Base-by-base conservation (phyloP, 2,329 filamentous ascomycete genomes). In the Fusarium buxicola region DNA sequence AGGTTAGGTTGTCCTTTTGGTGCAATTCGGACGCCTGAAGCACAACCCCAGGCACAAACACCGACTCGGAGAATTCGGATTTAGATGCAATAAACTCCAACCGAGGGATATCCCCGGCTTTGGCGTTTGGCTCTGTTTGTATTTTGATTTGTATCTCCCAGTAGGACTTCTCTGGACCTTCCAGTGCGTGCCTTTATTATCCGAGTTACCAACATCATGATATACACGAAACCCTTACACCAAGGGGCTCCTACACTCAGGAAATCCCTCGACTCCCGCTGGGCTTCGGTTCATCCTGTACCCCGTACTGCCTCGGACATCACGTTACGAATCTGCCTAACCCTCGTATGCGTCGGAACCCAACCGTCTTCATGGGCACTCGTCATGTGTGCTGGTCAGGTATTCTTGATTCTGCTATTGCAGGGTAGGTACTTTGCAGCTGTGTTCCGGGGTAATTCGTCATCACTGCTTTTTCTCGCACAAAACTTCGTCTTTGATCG, bases 401-500 rank as follows among this genome's bases (percentile, higher is more conserved):
- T 6, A 21, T 21, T 21, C 21, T 21, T 21, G 21, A 21, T 21
- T 21, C 21, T 21, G 21, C 21, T 21, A 6, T 6, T 21, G 4
- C 21, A n/a, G n/a, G n/a, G 21, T 21, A 21, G 21, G 6, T 6
- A 21, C 21, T 21, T 21, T 21, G 21, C 21, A 21, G 21, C 21
- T 6, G 4, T 6, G 6, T 21, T 21, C 6, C 21, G 4, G 21
- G 21, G 21, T 24, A 15, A 21, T 16, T 38, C 15, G 5, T 18
- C 39, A 32, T 44, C 18, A 16, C n/a, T 39, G 28, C 4, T 52
- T 9, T n/a, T 39, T 34, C 21, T 35, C 27, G 18, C 9, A n/a
- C 13, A 24, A 15, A 4, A 32, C 16, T 28, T 32, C 56, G 16
- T 58, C 58, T 8, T 57, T 61, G 12, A 75, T 54, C 21, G 80